These are phyloP conservation scores for Colletotrichum australisinense DNA, from an alignment of 2,329 filamentous ascomycete species.

Conservation along the genomic window DNA sequence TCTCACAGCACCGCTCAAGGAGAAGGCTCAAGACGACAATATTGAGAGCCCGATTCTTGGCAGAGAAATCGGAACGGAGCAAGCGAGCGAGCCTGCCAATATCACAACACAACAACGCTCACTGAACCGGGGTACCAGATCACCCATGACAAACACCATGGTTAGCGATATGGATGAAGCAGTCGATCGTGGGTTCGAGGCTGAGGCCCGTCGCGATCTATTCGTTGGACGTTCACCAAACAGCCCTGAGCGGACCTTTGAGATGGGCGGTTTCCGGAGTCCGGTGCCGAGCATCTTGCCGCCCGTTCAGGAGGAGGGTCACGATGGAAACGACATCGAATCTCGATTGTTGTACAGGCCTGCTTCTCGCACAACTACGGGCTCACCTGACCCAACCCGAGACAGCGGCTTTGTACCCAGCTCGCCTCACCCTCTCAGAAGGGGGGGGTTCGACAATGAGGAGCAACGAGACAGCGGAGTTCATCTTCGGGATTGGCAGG, in stretches of 20 bases:
- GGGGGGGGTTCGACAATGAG: slow-evolving; percentile 46
- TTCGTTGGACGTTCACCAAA: slow-evolving; percentile 31
- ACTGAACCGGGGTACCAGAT: background rate
- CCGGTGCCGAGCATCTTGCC: slow-evolving; percentile 59
- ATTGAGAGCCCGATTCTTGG: slow-evolving; percentile 54
- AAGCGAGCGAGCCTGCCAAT: background rate
- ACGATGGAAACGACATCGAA: slow-evolving; percentile 56
- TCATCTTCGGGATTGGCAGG: slow-evolving; percentile 62
- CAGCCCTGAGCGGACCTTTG: slow-evolving; percentile 29
- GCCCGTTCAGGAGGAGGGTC: slow-evolving; percentile 63
- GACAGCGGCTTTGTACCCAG: slow-evolving; percentile 62
- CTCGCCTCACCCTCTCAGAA: slow-evolving; percentile 55
- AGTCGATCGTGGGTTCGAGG: slow-evolving; percentile 40
- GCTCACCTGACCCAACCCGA: slow-evolving; percentile 53
- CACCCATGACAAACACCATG: slow-evolving; percentile 19
- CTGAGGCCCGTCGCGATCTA: slow-evolving; percentile 42
- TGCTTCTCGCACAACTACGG: slow-evolving; percentile 35
- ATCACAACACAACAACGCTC: background rate
- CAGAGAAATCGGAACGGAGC: slow-evolving; percentile 33
- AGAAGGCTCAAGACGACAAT: slow-evolving; percentile 42
- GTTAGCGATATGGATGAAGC: slow-evolving; percentile 34
- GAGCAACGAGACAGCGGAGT: slow-evolving; percentile 66
- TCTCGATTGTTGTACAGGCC: slow-evolving; percentile 28
- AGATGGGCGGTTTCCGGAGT: slow-evolving; percentile 50
- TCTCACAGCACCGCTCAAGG: slow-evolving; percentile 29